Base-by-base conservation (phyloP, 75 land plant species). In the Ceratopteris richardii region DNA sequence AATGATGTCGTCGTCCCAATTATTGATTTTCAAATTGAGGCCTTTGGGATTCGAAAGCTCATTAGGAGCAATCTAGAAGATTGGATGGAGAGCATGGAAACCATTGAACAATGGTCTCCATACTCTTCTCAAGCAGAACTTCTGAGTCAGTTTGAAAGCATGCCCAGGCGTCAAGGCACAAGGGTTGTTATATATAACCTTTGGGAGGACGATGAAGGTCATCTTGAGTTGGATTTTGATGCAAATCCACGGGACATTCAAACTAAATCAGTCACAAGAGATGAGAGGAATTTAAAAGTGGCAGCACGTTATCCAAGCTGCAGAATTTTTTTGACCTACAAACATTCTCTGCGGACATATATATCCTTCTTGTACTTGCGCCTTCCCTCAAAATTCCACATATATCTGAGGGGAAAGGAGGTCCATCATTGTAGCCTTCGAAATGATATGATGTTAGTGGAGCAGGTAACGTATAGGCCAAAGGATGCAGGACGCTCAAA, bases 371-470 rank as follows among this genome's bases (percentile, higher is more conserved):
- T 73, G 51, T 73, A 73, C 43, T 52, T 73, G 58, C 56, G 58
- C 6, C 39, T 60, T 30, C 72, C 72, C 9, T 47, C 71, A 22
- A 61, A 60, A 0, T 92, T 92, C 53, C 65, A 68, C 29, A 84
- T 92, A 23, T 77, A 75, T 60, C 73, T 92, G 29, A 85, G 97
- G 20, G 88, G 92, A 12, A 77, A 77, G 62, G 93, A 77, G 60
- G 79, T 92, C 55, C 77, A 77, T 33, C 89, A 92, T 61, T 93
- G 87, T 54, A 77, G 77, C 59, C 68, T 92, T 29, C 86, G 78
- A 40, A 70, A 77, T 73, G 93, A 87, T 54, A 73, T 92, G 81
- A 88, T 87, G 86, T 36, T 61, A 44, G 48, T 74, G 0, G 55
- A 84, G 40, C 76, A 84, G 57, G 54, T 76, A 21, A 82, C 82